Percentiles rank a stretch among this genome's conserved stretches.
Evolutionary conservation across 257 asterid species (phyloP).

Genomic region (Solanum ahanhuiri): DNA sequence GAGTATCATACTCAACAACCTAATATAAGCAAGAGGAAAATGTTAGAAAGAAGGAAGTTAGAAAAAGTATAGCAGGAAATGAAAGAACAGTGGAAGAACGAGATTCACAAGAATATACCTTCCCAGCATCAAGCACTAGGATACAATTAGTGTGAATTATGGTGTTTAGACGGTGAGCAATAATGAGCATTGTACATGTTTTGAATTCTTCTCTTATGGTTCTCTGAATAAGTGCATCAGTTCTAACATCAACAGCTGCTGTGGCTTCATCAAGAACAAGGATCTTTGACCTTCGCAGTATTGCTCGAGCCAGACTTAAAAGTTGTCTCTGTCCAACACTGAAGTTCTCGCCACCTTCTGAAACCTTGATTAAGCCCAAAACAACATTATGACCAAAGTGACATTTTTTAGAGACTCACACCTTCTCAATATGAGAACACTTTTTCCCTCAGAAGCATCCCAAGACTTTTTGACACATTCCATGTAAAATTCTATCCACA

Average conservation of each 20-base stretch:
- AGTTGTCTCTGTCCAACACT: conserved; percentile 88
- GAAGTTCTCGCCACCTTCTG: conserved; percentile 83
- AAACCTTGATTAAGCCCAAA: conserved; percentile 35
- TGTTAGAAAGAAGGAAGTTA: not conserved
- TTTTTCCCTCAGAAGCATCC: not conserved
- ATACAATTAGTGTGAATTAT: conserved; percentile 61
- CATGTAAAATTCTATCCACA: not conserved
- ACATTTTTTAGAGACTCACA: not conserved
- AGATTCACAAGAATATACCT: conserved; percentile 22
- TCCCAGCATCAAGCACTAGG: conserved; percentile 63
- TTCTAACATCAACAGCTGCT: conserved; percentile 78
- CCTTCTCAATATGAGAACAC: not conserved
- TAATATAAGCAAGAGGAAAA: conserved; percentile 6
- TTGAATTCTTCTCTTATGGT: conserved; percentile 72
- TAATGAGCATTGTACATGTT: conserved; percentile 74
- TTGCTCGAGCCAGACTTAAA: conserved; percentile 72
- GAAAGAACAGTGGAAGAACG: not conserved
- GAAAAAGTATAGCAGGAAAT: not conserved
- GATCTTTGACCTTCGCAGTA: conserved; percentile 68
- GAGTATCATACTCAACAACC: conserved; percentile 60
- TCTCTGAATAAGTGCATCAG: conserved; percentile 78
- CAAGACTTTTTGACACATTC: not conserved
- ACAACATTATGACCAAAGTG: not conserved
- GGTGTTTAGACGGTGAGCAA: conserved; percentile 80
- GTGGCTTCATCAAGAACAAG: conserved; percentile 92